phyloP scores from a whole-genome alignment of 345 rosid species.

The Hypericum androsaemum region DNA sequence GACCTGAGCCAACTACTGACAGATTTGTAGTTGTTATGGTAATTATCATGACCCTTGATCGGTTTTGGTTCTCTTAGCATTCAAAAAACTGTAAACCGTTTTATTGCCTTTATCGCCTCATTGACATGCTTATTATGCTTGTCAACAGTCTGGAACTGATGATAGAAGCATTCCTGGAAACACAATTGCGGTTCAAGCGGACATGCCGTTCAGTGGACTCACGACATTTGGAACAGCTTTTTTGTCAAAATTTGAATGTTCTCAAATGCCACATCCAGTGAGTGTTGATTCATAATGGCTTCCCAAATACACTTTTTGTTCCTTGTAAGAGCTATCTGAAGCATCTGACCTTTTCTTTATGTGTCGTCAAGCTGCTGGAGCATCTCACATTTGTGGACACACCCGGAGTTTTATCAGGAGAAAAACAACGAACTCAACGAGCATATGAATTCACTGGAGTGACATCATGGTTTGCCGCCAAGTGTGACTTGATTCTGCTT shows the following conservation, averaged over 20 bases:
- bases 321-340: conserved; percentile 2
- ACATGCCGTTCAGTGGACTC: conserved; percentile 92
- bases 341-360: conserved; percentile 11
- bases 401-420: conserved; percentile 94
- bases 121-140: conserved; percentile 8
- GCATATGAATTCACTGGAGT: conserved; percentile 90
- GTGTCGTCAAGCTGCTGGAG: conserved; percentile 58
- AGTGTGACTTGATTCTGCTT: conserved; percentile 92
- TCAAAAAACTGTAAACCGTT: not conserved
- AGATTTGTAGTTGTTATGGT: conserved; percentile 98
- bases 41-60: conserved; percentile 9
- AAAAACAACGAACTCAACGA: conserved; percentile 83
- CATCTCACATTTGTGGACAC: conserved; percentile 87
- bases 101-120: no score
- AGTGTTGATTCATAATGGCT: conserved; percentile 16
- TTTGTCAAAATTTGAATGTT: conserved; percentile 89
- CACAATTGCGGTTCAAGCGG: conserved; percentile 88
- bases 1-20: conserved; percentile 98
- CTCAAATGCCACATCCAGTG: conserved; percentile 96
- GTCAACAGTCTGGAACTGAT: conserved; percentile 71
- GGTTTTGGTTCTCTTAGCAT: not conserved
- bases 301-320: not conserved
- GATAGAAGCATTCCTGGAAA: conserved; percentile 97
- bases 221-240: conserved; percentile 89
- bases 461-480: conserved; percentile 96